These are phyloP conservation scores for Gaertneriomyces semiglobifer DNA, from an alignment of 192 early-diverging fungal species.

Conservation along the genomic window DNA sequence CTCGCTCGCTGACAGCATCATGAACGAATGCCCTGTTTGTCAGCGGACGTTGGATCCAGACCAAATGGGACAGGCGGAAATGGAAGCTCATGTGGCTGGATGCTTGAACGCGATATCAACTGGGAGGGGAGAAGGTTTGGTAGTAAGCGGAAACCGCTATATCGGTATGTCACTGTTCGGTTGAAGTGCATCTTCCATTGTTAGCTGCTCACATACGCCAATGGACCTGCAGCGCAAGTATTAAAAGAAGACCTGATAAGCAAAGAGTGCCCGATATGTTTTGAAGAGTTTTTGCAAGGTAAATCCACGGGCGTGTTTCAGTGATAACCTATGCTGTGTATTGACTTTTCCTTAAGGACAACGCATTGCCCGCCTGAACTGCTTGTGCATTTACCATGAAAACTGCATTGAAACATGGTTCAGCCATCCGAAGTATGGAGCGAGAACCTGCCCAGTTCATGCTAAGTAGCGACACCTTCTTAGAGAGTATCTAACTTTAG, in stretches of 20 bases:
- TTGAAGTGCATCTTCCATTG: neutral
- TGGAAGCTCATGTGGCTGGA: constrained; percentile 58
- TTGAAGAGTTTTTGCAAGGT: constrained; percentile 85
- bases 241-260: constrained; percentile 30
- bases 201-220: no score
- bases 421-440: constrained; percentile 42
- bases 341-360: constrained; percentile 48
- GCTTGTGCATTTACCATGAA: constrained; percentile 86
- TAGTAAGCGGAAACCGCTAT: constrained; percentile 57
- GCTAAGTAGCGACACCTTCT: constrained; percentile 43
- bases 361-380: constrained; percentile 76
- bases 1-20: constrained; percentile 43
- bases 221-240: constrained; percentile 25
- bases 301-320: constrained; percentile 9
- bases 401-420: constrained; percentile 82
- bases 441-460: constrained; percentile 79
- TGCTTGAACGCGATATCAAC: constrained; percentile 51
- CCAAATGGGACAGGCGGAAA: constrained; percentile 37
- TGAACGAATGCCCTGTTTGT: constrained; percentile 77
- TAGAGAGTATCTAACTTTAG: no score
- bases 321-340: constrained; percentile 6
- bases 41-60: constrained; percentile 45
- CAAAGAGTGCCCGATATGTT: constrained; percentile 89
- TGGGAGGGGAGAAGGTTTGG: constrained; percentile 13
- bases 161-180: constrained; percentile 48